phyloP scores from a whole-genome alignment of 352 stramenopile genomes.

The Globisporangium middletonii region DNA sequence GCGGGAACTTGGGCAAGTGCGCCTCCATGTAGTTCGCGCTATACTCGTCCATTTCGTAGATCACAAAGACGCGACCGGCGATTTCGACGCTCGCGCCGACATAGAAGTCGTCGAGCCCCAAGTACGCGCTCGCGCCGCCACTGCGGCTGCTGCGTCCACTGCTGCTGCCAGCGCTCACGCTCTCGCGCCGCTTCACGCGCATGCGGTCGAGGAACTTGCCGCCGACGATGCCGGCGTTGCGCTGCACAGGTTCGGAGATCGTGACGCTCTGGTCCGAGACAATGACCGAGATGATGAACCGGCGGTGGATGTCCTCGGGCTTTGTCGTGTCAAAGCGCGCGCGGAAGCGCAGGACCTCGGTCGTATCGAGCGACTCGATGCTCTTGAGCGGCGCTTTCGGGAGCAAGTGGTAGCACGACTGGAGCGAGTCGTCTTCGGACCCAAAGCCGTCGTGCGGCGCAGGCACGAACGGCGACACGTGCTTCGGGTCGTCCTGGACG shows the following conservation, averaged over 20 bases:
- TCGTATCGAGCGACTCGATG: conserved; percentile 74
- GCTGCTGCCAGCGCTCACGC: not conserved
- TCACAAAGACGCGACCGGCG: conserved; percentile 55
- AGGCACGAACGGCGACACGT: conserved; percentile 35
- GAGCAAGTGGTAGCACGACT: conserved; percentile 81
- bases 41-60: conserved; percentile 85
- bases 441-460: conserved; percentile 58
- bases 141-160: conserved; percentile 8
- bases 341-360: conserved; percentile 72
- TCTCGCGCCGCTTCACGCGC: conserved; percentile 52
- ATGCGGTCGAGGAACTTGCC: conserved; percentile 73
- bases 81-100: conserved; percentile 62
- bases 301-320: conserved; percentile 58
- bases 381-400: conserved; percentile 84
- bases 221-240: conserved; percentile 68
- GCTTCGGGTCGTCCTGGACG: conserved; percentile 24
- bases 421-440: conserved; percentile 83
- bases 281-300: conserved; percentile 75
- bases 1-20: conserved; percentile 49
- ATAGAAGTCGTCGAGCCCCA: conserved; percentile 69
- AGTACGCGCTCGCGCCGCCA: conserved; percentile 36
- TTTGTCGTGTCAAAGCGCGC: conserved; percentile 57
- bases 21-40: conserved; percentile 79
- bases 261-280: conserved; percentile 72
- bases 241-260: conserved; percentile 71